Base-by-base conservation (phyloP, 306 rosid genomes). In the Cyamopsis tetragonoloba region DNA sequence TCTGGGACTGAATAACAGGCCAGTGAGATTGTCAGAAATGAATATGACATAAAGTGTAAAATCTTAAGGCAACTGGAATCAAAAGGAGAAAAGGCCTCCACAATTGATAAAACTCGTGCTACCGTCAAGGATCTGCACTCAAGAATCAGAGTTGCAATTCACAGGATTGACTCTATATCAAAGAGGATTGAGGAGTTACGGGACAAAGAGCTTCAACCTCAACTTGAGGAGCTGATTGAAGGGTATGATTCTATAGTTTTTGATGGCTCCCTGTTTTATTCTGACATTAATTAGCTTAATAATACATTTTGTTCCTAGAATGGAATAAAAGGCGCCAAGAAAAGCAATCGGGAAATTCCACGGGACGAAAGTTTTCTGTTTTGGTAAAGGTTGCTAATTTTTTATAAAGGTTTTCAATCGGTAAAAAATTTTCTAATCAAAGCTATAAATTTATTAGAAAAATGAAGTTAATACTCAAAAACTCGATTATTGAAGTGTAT, bases 151-250 rank as follows among this genome's bases (percentile, higher is more conserved):
- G 95, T 93, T 59, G 86, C 92, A 14, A 78, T 93, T 79, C 90
- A 86, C 23, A 80, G 97, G 76, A 90, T 93, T 76, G 86, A 88
- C 71, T 83, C 99, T 71, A 93, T 93, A 80, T 93, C 99, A 20
- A 88, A 82, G 82, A 90, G 93, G 78, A 88, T 93, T 46, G 97
- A 88, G 74, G 92, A 93, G 23, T 70, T 93, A 66, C 82, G 99
- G 61, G 99, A 93, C 88, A 86, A 38, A 75, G 99, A 93, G 80
- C 99, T 93, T 73, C 96, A 88, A 68, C 99, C 99, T 32, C 99
- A 93, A 74, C 96, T 93, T 7, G 96, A 88, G 70, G 99, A 93
- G 85, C 81, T 93, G 80, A 87, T 93, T 73, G 85, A 80, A 48
- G 97, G 91, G 99, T 93, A 85, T 30, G 86, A 62, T 27, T 53